phyloP scores from a whole-genome alignment of 306 rosid genomes.

The Cajanus cajan region DNA sequence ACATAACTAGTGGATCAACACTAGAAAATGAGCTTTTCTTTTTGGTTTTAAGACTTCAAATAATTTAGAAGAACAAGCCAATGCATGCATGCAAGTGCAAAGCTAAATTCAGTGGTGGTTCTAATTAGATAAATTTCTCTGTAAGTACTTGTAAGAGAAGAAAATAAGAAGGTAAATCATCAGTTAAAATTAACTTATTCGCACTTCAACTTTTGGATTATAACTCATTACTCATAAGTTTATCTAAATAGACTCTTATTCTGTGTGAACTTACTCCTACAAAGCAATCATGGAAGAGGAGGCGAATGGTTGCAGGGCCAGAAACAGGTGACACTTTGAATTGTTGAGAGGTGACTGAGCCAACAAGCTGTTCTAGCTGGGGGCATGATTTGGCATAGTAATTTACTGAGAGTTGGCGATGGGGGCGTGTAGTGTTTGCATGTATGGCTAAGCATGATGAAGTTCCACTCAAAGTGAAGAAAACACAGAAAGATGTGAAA shows the following conservation, averaged over 20 bases:
- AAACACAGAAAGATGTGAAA: conserved; percentile 37
- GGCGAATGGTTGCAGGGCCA: conserved; percentile 89
- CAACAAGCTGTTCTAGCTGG: conserved; percentile 64
- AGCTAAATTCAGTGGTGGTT: not conserved
- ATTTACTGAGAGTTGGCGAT: conserved; percentile 52
- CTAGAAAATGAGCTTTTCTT: not conserved
- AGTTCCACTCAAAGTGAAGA: conserved; percentile 27
- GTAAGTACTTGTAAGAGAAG: no score
- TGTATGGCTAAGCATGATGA: conserved; percentile 33
- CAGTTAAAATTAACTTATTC: no score
- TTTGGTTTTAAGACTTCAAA: not conserved
- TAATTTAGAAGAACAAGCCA: not conserved
- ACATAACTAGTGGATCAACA: not conserved
- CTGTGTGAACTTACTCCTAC: conserved; percentile 57
- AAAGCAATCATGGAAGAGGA: conserved; percentile 93
- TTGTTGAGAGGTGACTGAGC: conserved; percentile 68
- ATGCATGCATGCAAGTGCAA: conserved; percentile 26
- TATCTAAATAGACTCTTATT: not conserved
- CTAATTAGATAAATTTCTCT: no score
- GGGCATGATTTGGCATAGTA: conserved; percentile 86
- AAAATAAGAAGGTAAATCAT: no score
- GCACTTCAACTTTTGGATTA: no score
- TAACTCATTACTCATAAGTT: no score
- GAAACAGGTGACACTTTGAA: conserved; percentile 83
- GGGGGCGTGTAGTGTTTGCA: conserved; percentile 25